Base-by-base conservation (phyloP, 2,329 filamentous ascomycete genomes). In the Podosphaera aphanis region DNA sequence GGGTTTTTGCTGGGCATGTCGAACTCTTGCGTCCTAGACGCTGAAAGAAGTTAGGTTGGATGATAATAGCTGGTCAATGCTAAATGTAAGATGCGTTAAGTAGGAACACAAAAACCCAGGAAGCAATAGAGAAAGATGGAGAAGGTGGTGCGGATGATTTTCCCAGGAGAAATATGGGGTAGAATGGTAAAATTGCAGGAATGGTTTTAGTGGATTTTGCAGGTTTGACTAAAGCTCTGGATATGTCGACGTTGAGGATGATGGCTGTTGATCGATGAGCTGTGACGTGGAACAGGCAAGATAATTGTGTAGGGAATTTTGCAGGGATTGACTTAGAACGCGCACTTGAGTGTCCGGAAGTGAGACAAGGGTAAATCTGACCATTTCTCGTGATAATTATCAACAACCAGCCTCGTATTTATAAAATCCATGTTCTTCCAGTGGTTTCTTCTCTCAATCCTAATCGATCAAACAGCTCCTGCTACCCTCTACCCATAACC, bases 1-100 rank as follows among this genome's bases (percentile, higher is more conserved):
- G 77, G 76, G 58, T 79, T 79, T 63, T 82, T 79, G 62, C 78
- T 73, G 55, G 76, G 77, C 77, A 83, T 83, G 49, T 57, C 58
- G 55, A 51, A 46, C 48, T 45, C 13, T 11, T 11, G 29, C 29
- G 29, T 33, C 29, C 29, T 13, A 33, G 29, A 33, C 29, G 29
- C 29, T 33, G 13, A n/a, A 33, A 13, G 4, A 33, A 33, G 15
- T n/a, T n/a, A 11, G 8, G 29, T 33, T 33, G 25, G 11, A 6
- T 29, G 15, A 13, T 13, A 33, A 13, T 33, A 11, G 15, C 6
- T 33, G 11, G 3, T 7, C 29, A 33, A n/a, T 33, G 10, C 29
- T n/a, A 13, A 33, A 7, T 33, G 8, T 7, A 33, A n/a, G 29
- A 13, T 33, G 15, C 29, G 29, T 33, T 4, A 33, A n/a, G 15